Evolutionary conservation across 768 basidiomycete species (phyloP).

Genomic region (Suillus occidentalis): DNA sequence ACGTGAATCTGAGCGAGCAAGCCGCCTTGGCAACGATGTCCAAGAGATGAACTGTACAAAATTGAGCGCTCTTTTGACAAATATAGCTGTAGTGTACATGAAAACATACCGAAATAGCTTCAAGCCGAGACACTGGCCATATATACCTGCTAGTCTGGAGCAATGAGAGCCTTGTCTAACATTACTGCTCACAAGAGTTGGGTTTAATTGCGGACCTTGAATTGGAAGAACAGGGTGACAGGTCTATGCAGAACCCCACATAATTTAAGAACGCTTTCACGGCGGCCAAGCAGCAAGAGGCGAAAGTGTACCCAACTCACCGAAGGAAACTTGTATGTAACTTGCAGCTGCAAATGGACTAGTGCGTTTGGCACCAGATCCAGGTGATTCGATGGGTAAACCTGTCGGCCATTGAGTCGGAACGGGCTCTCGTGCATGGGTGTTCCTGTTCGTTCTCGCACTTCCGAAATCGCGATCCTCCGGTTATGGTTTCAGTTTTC

Average conservation of each 20-base stretch:
- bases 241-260: too few relatives aligned
- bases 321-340: not conserved
- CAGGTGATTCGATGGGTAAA: not conserved
- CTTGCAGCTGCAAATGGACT: not conserved
- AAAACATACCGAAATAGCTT: not conserved
- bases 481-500: not conserved
- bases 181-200: not conserved
- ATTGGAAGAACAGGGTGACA: not conserved
- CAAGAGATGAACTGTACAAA: not conserved
- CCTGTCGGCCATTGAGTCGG: not conserved
- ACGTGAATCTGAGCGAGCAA: not conserved
- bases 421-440: not conserved
- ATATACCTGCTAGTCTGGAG: not conserved
- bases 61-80: not conserved
- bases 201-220: not conserved
- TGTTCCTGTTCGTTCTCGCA: not conserved
- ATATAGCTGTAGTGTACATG: not conserved
- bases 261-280: not conserved
- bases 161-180: not conserved
- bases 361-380: not conserved
- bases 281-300: not conserved
- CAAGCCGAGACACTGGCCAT: not conserved
- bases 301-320: not conserved
- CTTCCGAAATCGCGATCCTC: not conserved
- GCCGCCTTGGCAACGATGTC: not conserved